Conservation (phyloP, 2,329 filamentous ascomycete genomes). For the Lasiodiplodia gonubiensis region DNA sequence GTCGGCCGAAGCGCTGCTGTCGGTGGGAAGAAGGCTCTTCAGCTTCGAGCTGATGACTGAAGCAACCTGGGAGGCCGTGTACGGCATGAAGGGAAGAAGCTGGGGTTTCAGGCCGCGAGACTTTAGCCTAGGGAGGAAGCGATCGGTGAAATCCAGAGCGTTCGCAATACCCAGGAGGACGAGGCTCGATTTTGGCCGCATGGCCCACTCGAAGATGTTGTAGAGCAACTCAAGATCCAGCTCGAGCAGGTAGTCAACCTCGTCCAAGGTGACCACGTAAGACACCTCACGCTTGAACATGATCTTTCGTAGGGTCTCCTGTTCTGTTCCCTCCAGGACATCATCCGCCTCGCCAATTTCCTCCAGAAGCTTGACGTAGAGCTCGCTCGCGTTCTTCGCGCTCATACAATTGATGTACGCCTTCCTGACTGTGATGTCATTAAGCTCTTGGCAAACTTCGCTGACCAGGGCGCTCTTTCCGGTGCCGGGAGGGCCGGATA, state of each 20-base stretch:
- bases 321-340: constrained; percentile 69
- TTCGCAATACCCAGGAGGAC: constrained; percentile 93
- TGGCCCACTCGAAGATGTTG: constrained; percentile 94
- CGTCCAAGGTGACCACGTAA: constrained; percentile 88
- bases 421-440: constrained; percentile 63
- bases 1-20: constrained; percentile 54
- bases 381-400: constrained; percentile 83
- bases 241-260: constrained; percentile 92
- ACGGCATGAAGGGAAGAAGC: constrained; percentile 89
- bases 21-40: constrained; percentile 70
- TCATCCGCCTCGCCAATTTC: constrained; percentile 67
- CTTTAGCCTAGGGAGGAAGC: constrained; percentile 91
- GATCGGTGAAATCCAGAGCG: constrained; percentile 91
- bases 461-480: constrained; percentile 95
- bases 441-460: constrained; percentile 71
- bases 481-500: constrained; percentile 93
- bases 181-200: constrained; percentile 79
- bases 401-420: constrained; percentile 97
- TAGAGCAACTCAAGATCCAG: constrained; percentile 89
- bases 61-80: constrained; percentile 85
- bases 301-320: constrained; percentile 69
- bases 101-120: constrained; percentile 89
- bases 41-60: constrained; percentile 85
- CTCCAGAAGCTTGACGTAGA: constrained; percentile 80
- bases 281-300: constrained; percentile 68